Evolutionary conservation across 2,329 filamentous ascomycete genomes (phyloP).

Genomic region (Calonectria henricotiae): DNA sequence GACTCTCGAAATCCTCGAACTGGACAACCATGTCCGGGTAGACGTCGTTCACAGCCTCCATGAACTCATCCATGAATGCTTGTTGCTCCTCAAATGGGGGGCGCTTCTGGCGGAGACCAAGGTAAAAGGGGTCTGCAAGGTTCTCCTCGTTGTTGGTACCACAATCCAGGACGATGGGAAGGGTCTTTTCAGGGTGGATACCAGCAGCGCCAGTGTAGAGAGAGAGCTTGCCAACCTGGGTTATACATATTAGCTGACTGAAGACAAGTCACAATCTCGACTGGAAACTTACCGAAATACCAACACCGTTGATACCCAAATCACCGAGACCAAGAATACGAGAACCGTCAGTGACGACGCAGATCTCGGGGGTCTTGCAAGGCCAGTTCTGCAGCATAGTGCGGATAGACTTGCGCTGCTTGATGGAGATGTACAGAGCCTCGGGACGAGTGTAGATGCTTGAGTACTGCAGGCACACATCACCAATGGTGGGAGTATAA

Average conservation of each 20-base stretch:
- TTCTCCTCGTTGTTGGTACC: constrained; percentile 79
- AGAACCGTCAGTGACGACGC: constrained; percentile 96
- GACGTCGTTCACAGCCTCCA: constrained; percentile 88
- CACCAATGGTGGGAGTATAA: constrained; percentile 93
- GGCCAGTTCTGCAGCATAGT: constrained; percentile 96
- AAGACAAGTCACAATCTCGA: neutral
- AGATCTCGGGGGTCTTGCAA: constrained; percentile 90
- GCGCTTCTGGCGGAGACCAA: constrained; percentile 90
- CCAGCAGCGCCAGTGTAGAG: constrained; percentile 97
- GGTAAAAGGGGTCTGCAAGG: constrained; percentile 83
- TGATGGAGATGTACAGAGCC: constrained; percentile 95
- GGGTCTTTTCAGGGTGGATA: constrained; percentile 90
- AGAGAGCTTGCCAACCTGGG: constrained; percentile 89
- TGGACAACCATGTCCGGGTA: constrained; percentile 83
- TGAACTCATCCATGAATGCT: constrained; percentile 97
- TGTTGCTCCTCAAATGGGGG: constrained; percentile 84
- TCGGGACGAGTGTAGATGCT: constrained; percentile 96
- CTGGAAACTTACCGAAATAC: constrained; percentile 81
- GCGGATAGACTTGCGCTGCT: constrained; percentile 91
- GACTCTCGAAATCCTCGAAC: constrained; percentile 98
- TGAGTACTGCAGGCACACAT: constrained; percentile 97
- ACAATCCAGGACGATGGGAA: constrained; percentile 78
- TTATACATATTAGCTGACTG: constrained; percentile 50
- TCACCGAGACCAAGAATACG: constrained; percentile 94
- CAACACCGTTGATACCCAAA: constrained; percentile 96